Conservation (phyloP, 2,329 filamentous ascomycete genomes). For the Aspergillus fructus region DNA sequence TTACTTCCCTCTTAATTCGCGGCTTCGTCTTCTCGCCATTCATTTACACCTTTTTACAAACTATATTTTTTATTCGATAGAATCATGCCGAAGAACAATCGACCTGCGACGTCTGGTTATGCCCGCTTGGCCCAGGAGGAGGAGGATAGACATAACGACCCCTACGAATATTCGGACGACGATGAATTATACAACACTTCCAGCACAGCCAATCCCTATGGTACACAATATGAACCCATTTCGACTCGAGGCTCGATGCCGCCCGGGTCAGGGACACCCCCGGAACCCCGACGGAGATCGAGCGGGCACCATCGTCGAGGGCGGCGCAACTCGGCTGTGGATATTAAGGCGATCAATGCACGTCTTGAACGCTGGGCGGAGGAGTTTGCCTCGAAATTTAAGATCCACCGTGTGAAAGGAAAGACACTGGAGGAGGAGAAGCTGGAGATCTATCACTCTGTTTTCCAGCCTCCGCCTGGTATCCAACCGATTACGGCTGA, state of each 20-base stretch:
- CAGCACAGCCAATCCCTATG: conserved; percentile 55
- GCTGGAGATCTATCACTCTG: conserved; percentile 94
- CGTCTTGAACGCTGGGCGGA: conserved; percentile 94
- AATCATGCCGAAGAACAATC: conserved; percentile 62
- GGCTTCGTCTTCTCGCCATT: conserved; percentile 15
- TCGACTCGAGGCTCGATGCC: conserved; percentile 53
- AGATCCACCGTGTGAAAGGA: conserved; percentile 74
- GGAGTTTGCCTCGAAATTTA: conserved; percentile 96
- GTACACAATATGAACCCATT: conserved; percentile 64
- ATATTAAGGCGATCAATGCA: conserved; percentile 97
- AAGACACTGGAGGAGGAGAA: conserved; percentile 76
- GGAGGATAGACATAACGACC: conserved; percentile 47
- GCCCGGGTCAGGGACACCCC: conserved; percentile 38
- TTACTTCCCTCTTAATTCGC: conserved; percentile 8
- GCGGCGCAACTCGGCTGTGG: conserved; percentile 80
- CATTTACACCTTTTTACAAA: conserved; percentile 8
- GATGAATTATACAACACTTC: conserved; percentile 59
- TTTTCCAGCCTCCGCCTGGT: conserved; percentile 91
- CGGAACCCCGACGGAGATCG: conserved; percentile 47
- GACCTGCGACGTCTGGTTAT: conserved; percentile 77
- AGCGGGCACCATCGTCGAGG: conserved; percentile 52
- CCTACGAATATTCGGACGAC: conserved; percentile 69
- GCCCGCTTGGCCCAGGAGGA: conserved; percentile 82
- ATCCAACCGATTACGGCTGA: conserved; percentile 77
- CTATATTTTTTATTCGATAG: conserved; percentile 24